Evolutionary conservation across 2,329 filamentous ascomycete genomes (phyloP).

Genomic region (Alternaria solani): DNA sequence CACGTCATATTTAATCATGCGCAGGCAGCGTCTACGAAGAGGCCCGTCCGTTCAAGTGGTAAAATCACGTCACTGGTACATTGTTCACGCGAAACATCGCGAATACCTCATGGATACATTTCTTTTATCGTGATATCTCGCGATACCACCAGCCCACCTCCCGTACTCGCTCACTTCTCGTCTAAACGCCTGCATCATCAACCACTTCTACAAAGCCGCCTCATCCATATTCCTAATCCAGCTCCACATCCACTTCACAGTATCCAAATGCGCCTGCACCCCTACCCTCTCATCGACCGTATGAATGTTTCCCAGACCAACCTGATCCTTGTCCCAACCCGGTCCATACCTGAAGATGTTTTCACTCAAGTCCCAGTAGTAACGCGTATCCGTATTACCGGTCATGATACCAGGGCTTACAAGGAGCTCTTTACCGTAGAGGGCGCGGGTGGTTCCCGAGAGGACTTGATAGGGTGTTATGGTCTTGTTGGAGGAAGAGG

Average conservation of each 20-base stretch:
- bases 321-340: conserved; percentile 53
- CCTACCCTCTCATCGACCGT: conserved; percentile 60
- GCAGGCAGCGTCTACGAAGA: no score
- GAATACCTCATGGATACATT: no score
- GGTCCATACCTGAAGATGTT: conserved; percentile 63
- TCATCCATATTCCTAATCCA: conserved; percentile 58
- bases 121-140: no score
- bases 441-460: conserved; percentile 54
- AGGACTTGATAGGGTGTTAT: conserved; percentile 47
- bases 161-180: not conserved
- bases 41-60: no score
- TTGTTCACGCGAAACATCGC: no score
- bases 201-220: conserved; percentile 42
- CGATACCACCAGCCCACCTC: not conserved
- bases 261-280: conserved; percentile 54
- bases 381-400: conserved; percentile 62
- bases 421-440: conserved; percentile 54
- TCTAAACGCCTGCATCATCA: not conserved
- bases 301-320: conserved; percentile 57
- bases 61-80: no score
- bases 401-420: conserved; percentile 57
- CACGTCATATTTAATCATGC: no score
- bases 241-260: conserved; percentile 54
- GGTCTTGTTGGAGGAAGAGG: conserved; percentile 21
- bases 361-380: conserved; percentile 62